Conservation (phyloP, 148 eudicot species). For the Silene conica region DNA sequence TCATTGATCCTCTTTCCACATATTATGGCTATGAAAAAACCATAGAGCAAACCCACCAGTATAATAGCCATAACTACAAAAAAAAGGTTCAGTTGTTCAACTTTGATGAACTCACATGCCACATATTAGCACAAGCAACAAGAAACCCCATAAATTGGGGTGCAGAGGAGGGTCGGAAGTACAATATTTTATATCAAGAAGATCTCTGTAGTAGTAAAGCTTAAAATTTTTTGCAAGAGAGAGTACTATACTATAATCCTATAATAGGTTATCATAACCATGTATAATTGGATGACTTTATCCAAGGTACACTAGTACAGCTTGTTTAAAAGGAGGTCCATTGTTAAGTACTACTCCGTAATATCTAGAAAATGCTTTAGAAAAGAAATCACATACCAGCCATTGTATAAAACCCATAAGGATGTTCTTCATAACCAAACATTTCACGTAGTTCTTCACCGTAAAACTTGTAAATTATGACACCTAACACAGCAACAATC, state of each 20-base stretch:
- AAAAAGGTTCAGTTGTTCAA: conserved; percentile 6
- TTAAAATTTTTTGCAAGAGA: not conserved
- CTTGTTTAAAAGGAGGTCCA: not conserved
- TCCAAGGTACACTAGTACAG: not conserved
- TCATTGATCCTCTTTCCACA: conserved; percentile 96
- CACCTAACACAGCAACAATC: conserved; percentile 89
- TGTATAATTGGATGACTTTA: not conserved
- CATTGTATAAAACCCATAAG: conserved; percentile 93
- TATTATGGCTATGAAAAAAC: conserved; percentile 95
- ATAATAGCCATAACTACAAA: conserved; percentile 83
- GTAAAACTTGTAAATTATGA: conserved; percentile 83
- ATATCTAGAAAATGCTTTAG: not conserved
- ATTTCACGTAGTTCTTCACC: conserved; percentile 96
- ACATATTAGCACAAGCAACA: not conserved
- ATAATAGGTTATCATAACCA: not conserved
- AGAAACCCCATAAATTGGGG: not conserved
- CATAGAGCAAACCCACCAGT: conserved; percentile 96
- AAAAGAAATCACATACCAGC: conserved; percentile 49
- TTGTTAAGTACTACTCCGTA: not conserved
- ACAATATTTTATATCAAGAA: not conserved
- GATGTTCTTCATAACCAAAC: conserved; percentile 98
- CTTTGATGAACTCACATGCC: not conserved
- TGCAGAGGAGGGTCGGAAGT: not conserved
- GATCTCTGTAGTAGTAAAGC: not conserved
- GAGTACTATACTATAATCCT: not conserved